Evolutionary conservation across 805 yeast genomes (phyloP), one percentile per base, ranked within the genome.

Genomic region (Myxozyma udenii): DNA sequence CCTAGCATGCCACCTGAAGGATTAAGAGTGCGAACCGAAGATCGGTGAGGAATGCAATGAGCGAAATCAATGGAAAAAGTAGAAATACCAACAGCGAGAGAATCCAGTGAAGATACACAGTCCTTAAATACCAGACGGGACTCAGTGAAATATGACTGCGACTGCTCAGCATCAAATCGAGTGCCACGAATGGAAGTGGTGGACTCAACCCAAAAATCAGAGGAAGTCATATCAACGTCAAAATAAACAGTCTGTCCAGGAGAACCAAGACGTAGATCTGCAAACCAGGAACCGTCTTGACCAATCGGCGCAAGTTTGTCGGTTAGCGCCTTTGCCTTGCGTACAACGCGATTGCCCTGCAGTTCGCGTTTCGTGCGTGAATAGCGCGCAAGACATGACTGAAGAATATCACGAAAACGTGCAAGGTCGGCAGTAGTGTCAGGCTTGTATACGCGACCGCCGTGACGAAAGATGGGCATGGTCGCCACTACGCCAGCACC

Each of bases 1-100:
- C 59, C 59, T 30, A 55, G 22, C 48, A 55, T 52, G 30, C 59
- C 59, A 24, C 59, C 59, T 12, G 59, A 55, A 4, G 59, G 59
- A 30, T 52, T 48, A 18, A 55, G 48, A 1, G 59, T 55, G 33
- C 50, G 50, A 24, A 55, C 57, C 25, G 59, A 47, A 6, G 59
- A 39, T 4, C 53, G 50, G 16, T 48, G 59, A 6, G 59, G 59
- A 19, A 39, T 40, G 53, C 59, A 55, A 47, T 55, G 59, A 37
- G 59, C 59, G 38, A 55, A 51, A 14, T 51, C 53, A 38, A 46
- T 36, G 24, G 40, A 24, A 36, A 55, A 45, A 16, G 16, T 16
- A 28, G 19, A 7, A 36, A 18, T 37, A 36, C 49, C 58, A 38
- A 44, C 14, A 18, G 12, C 40, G 37, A 55, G 49, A 30, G 46